Evolutionary conservation across 768 basidiomycete genomes (phyloP), one percentile per base, ranked within the genome.

Genomic region (Candolleomyces efflorescens): DNA sequence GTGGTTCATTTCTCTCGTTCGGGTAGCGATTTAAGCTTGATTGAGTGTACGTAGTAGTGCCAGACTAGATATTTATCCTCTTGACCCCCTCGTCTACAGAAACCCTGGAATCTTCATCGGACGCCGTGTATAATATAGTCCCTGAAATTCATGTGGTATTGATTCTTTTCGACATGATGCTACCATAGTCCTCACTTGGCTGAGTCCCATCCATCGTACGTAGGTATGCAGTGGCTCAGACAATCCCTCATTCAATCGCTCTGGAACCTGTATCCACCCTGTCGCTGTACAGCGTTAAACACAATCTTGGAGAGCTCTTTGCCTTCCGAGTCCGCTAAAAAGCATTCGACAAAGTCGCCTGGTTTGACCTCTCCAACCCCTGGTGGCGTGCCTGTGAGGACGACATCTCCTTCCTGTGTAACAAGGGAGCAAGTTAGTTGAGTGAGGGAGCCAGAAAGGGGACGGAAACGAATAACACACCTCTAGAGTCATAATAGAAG

Each of bases 401-500:
- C 75, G n/a, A 96, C 74, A 63, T 97, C 94, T 12, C 92, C 92
- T 71, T 94, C 92, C 91, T 95, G 69, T 18, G 20, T 3, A 43
- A 15, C 37, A 43, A 15, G 24, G 6, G 32, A 5, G 23, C 6
- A 49, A 49, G 26, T 32, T 3, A 56, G 26, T 41, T 36, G 9
- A 53, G 37, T 50, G n/a, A 32, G 32, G 7, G 32, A 32, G 32
- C 32, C 7, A 32, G 53, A 53, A 23, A 18, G 22, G 10, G 46
- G 22, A 23, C 5, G 44, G 38, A 36, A 9, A n/a, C n/a, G n/a
- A 23, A 43, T 1, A 53, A 65, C 76, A 48, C 15, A 90, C 94
- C 81, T 97, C 94, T n/a, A 99, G 80, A 0, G 89, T 87, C 94
- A 98, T 97, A 71, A 99, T 95, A 3, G 92, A 90, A 2, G 94